phyloP scores from a whole-genome alignment of 257 asterid genomes.

The Voacanga thouarsii region DNA sequence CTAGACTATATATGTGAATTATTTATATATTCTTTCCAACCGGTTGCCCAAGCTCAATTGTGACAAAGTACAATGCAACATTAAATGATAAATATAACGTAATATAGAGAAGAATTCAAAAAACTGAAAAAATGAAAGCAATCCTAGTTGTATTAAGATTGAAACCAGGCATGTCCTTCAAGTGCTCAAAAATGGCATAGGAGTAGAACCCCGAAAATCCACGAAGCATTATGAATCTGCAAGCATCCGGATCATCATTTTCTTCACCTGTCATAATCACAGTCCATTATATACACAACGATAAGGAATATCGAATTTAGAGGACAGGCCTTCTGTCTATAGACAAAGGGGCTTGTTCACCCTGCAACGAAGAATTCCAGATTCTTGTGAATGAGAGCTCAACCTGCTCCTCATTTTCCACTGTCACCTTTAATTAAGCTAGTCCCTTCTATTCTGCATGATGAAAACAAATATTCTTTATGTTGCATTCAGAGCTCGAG shows the following conservation, averaged over 20 bases:
- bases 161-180: constrained; percentile 63
- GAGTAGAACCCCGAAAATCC: constrained; percentile 75
- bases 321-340: constrained; percentile 60
- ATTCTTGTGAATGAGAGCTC: constrained; percentile 80
- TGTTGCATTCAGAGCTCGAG: neutral
- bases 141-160: constrained; percentile 70
- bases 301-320: constrained; percentile 3
- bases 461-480: neutral
- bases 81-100: too few relatives aligned
- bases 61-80: too few relatives aligned
- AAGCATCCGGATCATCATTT: constrained; percentile 17
- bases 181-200: constrained; percentile 73
- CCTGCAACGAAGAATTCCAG: constrained; percentile 70
- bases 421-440: constrained; percentile 42
- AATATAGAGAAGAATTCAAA: too few relatives aligned
- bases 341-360: constrained; percentile 53
- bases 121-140: too few relatives aligned
- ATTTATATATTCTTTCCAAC: too few relatives aligned
- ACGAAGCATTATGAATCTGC: constrained; percentile 78
- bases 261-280: constrained; percentile 5
- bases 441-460: constrained; percentile 66
- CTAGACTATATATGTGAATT: too few relatives aligned
- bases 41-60: too few relatives aligned
- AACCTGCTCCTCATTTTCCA: constrained; percentile 61
- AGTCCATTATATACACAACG: neutral